Conservation (phyloP, 305 asterid species). For the Rubia balearica region DNA sequence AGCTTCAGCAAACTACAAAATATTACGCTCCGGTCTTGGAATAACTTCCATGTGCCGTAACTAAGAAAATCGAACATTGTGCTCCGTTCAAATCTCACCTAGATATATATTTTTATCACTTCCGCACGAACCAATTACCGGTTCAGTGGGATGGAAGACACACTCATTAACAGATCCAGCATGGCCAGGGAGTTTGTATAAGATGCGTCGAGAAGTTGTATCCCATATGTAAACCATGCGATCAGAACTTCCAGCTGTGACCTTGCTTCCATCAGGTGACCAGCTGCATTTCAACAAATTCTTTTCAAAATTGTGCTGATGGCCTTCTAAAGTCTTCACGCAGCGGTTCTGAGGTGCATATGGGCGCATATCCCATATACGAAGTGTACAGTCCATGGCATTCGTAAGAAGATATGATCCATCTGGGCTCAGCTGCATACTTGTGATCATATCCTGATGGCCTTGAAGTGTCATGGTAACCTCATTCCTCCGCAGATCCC, state of each 20-base stretch:
- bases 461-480: slow-evolving; percentile 95
- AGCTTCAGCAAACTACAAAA: slow-evolving; percentile 6
- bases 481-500: slow-evolving; percentile 87
- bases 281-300: slow-evolving; percentile 86
- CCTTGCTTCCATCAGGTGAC: slow-evolving; percentile 97
- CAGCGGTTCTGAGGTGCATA: slow-evolving; percentile 94
- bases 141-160: slow-evolving; percentile 77
- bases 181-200: slow-evolving; percentile 95
- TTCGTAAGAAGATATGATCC: slow-evolving; percentile 95
- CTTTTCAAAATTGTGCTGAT: slow-evolving; percentile 95
- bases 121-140: slow-evolving; percentile 88
- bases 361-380: slow-evolving; percentile 98
- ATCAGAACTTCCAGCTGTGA: slow-evolving; percentile 92
- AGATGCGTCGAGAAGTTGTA: slow-evolving; percentile 70
- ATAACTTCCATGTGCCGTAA: slow-evolving; percentile 13
- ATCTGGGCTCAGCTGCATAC: slow-evolving; percentile 94
- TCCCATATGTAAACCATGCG: slow-evolving; percentile 94
- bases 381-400: slow-evolving; percentile 83
- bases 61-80: not conserved
- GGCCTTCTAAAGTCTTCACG: slow-evolving; percentile 89
- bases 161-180: slow-evolving; percentile 89
- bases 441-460: slow-evolving; percentile 85
- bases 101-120: slow-evolving; percentile 92
- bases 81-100: slow-evolving; percentile 56
- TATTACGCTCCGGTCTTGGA: not conserved